A percentile compares a stretch with the other conserved stretches of the same genome.
Conservation (phyloP, 2,329 filamentous ascomycete species). For the Volutella citrinella region DNA sequence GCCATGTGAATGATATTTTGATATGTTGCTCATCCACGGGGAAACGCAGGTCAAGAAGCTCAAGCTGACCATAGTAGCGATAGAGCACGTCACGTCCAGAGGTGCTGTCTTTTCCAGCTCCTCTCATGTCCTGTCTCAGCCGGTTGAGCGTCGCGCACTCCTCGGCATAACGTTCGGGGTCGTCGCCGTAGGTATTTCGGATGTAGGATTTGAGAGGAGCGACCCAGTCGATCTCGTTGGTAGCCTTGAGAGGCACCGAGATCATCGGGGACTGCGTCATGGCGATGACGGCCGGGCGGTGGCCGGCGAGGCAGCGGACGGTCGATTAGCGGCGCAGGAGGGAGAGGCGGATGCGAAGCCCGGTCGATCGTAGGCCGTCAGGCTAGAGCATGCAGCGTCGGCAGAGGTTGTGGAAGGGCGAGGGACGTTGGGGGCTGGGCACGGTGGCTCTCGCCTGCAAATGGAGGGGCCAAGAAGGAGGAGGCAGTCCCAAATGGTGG, state of each 20-base stretch:
- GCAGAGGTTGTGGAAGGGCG: conserved; percentile 10
- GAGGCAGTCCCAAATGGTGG: conserved; percentile 11
- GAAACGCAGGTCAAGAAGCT: conserved; percentile 89
- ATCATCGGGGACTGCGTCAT: conserved; percentile 94
- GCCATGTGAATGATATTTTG: conserved; percentile 99
- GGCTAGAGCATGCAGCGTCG: conserved; percentile 18
- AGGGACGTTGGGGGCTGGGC: conserved; percentile 13
- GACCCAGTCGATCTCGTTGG: conserved; percentile 98
- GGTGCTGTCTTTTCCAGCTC: conserved; percentile 93
- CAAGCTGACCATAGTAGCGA: conserved; percentile 95
- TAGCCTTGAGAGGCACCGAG: conserved; percentile 86
- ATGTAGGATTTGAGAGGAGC: conserved; percentile 91
- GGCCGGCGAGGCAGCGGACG: conserved; percentile 4
- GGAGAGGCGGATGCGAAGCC: conserved; percentile 9
- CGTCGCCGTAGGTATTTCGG: conserved; percentile 88
- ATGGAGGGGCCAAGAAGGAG: conserved; percentile 5
- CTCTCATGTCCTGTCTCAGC: conserved; percentile 95
- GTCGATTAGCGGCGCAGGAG: neutral
- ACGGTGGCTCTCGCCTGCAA: conserved; percentile 7
- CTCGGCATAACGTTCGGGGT: conserved; percentile 91
- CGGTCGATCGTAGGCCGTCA: conserved; percentile 10
- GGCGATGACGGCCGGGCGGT: conserved; percentile 22
- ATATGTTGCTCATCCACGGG: conserved; percentile 98
- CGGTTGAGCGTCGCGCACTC: conserved; percentile 94
- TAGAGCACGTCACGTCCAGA: conserved; percentile 91